A percentile compares a stretch with the other conserved stretches of the same genome.
phyloP scores from a whole-genome alignment of 2,329 filamentous ascomycete species.

The Eurotiales sp. region DNA sequence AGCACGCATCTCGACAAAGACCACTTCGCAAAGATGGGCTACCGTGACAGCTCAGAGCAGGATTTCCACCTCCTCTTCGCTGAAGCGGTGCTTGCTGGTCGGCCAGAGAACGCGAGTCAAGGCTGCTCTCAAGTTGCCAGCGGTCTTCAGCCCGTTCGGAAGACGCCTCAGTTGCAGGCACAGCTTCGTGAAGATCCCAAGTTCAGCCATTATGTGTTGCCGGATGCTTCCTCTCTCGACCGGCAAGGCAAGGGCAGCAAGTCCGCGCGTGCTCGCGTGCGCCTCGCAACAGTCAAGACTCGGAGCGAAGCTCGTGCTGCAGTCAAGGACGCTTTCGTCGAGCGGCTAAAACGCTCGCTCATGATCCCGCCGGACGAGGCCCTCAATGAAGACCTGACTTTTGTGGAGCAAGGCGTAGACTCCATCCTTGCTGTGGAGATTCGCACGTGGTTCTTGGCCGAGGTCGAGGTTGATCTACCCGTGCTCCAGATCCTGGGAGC shows the following conservation, averaged over 20 bases:
- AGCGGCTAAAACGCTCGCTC: no score
- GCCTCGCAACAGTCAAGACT: no score
- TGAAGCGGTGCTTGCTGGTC: not conserved
- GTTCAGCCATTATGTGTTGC: no score
- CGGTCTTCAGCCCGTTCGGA: no score
- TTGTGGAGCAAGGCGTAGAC: constrained; percentile 23
- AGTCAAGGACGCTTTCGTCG: no score
- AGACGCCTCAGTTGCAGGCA: no score
- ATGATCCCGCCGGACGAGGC: no score
- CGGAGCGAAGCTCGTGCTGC: no score
- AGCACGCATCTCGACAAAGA: not conserved
- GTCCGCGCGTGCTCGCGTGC: no score
- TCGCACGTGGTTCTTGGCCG: constrained; percentile 44
- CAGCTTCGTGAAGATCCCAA: no score
- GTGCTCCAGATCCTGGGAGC: constrained; percentile 46
- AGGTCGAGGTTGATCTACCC: constrained; percentile 43
- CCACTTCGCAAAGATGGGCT: not conserved
- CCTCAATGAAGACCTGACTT: not conserved
- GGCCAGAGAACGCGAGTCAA: not conserved
- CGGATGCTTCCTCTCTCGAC: no score
- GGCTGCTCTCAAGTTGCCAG: not conserved
- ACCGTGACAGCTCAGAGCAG: not conserved
- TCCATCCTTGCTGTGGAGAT: constrained; percentile 16
- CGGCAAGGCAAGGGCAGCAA: no score
- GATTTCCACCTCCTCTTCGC: not conserved